phyloP scores from a whole-genome alignment of 164 flowering plant genomes.

The Macadamia tetraphylla region DNA sequence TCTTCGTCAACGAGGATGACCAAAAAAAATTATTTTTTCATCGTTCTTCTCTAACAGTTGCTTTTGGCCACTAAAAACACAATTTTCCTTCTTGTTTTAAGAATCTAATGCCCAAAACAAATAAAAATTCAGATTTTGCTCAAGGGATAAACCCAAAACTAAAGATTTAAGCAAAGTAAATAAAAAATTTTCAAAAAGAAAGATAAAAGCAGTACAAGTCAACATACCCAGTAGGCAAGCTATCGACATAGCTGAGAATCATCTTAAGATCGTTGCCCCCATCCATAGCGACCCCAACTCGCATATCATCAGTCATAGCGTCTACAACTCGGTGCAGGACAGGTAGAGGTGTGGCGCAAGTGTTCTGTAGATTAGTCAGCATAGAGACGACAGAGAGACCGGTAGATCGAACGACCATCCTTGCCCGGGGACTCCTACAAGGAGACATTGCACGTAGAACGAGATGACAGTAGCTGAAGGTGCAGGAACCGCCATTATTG shows the following conservation, averaged over 20 bases:
- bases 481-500: constrained; percentile 35
- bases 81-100: neutral
- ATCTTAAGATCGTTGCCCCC: constrained; percentile 79
- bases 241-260: constrained; percentile 72
- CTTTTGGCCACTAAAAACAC: neutral
- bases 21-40: neutral
- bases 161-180: neutral
- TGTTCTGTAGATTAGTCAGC: constrained; percentile 49
- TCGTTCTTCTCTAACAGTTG: neutral
- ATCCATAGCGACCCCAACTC: constrained; percentile 71
- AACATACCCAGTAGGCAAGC: constrained; percentile 71
- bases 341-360: constrained; percentile 74
- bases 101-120: neutral
- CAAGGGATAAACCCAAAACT: neutral
- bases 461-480: constrained; percentile 32
- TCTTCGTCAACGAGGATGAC: neutral
- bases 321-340: constrained; percentile 69
- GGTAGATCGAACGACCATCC: constrained; percentile 45
- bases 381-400: constrained; percentile 35
- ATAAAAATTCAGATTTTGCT: neutral
- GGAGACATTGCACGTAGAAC: constrained; percentile 25
- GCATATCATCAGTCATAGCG: constrained; percentile 73
- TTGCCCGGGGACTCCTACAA: constrained; percentile 13
- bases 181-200: neutral
- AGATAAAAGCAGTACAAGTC: neutral